These are phyloP conservation scores for Xylaria sp. DNA, from an alignment of 2,329 filamentous ascomycete genomes.

Conservation along the genomic window DNA sequence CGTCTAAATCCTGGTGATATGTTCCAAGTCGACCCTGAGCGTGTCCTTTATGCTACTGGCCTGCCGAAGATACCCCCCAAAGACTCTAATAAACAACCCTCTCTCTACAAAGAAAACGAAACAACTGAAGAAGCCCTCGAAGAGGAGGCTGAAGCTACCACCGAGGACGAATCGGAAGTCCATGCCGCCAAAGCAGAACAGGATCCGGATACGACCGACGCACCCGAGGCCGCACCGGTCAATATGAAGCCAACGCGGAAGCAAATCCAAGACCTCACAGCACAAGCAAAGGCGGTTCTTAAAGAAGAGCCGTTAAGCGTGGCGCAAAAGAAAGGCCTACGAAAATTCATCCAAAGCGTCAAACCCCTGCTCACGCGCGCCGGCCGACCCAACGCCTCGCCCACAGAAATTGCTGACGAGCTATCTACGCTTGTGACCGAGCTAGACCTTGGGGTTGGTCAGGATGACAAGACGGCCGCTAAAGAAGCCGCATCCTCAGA, in stretches of 20 bases:
- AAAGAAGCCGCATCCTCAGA: slow-evolving; percentile 39
- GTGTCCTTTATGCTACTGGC: slow-evolving; percentile 89
- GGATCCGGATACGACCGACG: slow-evolving; percentile 52
- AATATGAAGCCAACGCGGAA: slow-evolving; percentile 48
- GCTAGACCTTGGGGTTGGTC: slow-evolving; percentile 52
- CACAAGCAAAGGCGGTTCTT: slow-evolving; percentile 69
- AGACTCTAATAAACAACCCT: not conserved
- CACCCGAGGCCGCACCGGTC: slow-evolving; percentile 39
- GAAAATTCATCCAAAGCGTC: slow-evolving; percentile 74
- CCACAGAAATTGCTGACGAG: slow-evolving; percentile 61
- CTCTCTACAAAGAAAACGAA: slow-evolving; percentile 36
- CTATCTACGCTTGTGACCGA: slow-evolving; percentile 62
- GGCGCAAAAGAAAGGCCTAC: slow-evolving; percentile 79
- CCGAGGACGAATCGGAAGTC: slow-evolving; percentile 41
- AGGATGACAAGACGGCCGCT: slow-evolving; percentile 39
- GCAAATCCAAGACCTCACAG: slow-evolving; percentile 62
- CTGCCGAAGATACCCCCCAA: slow-evolving; percentile 65
- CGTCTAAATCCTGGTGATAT: slow-evolving; percentile 96
- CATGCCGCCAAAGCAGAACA: slow-evolving; percentile 47
- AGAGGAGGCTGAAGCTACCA: slow-evolving; percentile 39
- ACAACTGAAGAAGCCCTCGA: slow-evolving; percentile 38
- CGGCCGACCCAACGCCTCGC: slow-evolving; percentile 47
- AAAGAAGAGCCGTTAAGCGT: slow-evolving; percentile 67
- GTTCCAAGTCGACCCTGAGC: slow-evolving; percentile 93
- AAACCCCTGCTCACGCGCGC: slow-evolving; percentile 70